phyloP scores from a whole-genome alignment of 2,329 filamentous ascomycete genomes.

The Zasmidium angulare region DNA sequence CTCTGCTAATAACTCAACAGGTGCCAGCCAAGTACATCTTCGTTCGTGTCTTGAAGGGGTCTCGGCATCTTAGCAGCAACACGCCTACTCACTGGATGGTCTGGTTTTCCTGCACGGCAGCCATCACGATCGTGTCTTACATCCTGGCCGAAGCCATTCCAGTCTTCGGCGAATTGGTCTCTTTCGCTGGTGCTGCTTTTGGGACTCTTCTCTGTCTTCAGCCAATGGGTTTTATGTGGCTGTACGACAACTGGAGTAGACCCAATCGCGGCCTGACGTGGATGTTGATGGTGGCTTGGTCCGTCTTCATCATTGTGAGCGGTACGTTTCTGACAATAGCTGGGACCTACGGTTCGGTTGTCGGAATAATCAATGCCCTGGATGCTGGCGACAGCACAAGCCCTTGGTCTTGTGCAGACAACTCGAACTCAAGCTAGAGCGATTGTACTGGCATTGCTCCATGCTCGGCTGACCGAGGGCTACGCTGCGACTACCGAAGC shows the following conservation, averaged over 20 bases:
- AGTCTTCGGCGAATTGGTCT: constrained; percentile 26
- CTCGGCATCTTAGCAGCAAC: constrained; percentile 24
- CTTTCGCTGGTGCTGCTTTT: constrained; percentile 26
- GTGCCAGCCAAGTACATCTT: constrained; percentile 31
- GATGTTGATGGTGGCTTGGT: constrained; percentile 12
- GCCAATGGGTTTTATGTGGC: constrained; percentile 43
- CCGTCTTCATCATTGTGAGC: constrained; percentile 35
- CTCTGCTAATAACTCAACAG: constrained; percentile 3
- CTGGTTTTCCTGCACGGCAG: constrained; percentile 21
- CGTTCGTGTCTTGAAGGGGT: constrained; percentile 28
- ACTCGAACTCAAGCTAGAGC: constrained; percentile 9
- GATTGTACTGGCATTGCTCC: neutral
- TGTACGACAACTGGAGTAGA: constrained; percentile 43
- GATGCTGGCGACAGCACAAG: constrained; percentile 21
- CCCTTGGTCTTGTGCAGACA: constrained; percentile 25
- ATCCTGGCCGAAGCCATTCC: constrained; percentile 26
- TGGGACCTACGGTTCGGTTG: constrained; percentile 47
- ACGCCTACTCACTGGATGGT: constrained; percentile 25
- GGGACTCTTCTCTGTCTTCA: constrained; percentile 28
- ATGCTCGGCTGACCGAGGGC: no score
- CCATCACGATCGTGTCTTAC: constrained; percentile 24
- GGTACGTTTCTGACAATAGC: constrained; percentile 45
- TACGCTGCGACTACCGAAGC: no score
- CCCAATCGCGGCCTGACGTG: constrained; percentile 7
- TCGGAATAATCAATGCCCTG: constrained; percentile 35